Conservation (phyloP, 2,329 filamentous ascomycete species). For the Trichoderma citrinoviride region DNA sequence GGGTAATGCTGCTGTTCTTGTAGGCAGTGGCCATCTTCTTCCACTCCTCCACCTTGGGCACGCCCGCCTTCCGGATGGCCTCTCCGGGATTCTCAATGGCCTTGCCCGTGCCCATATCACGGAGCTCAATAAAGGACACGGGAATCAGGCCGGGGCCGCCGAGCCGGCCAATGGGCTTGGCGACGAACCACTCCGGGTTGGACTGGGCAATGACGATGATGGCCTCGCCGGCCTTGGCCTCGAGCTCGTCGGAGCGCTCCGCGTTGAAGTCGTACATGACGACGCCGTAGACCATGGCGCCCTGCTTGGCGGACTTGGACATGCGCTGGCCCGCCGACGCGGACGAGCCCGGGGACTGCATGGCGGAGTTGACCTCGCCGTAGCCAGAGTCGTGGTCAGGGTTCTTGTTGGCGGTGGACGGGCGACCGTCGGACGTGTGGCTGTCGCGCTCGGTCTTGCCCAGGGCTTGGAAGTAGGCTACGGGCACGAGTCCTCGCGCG, state of each 20-base stretch:
- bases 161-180: slow-evolving; percentile 96
- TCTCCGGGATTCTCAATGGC: slow-evolving; percentile 79
- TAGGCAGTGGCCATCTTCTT: slow-evolving; percentile 99
- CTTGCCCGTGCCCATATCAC: slow-evolving; percentile 86
- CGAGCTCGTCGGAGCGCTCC: slow-evolving; percentile 91
- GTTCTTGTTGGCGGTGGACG: slow-evolving; percentile 51
- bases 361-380: slow-evolving; percentile 32
- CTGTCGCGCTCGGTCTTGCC: slow-evolving; percentile 92
- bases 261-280: slow-evolving; percentile 97
- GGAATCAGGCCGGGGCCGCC: slow-evolving; percentile 94
- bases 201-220: slow-evolving; percentile 99
- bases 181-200: slow-evolving; percentile 98
- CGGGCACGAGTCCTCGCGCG: slow-evolving; percentile 87
- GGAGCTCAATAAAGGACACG: slow-evolving; percentile 93
- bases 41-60: slow-evolving; percentile 96
- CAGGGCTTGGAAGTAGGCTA: slow-evolving; percentile 87
- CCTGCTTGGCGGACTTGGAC: slow-evolving; percentile 55
- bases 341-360: slow-evolving; percentile 20
- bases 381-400: slow-evolving; percentile 91
- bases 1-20: slow-evolving; percentile 96
- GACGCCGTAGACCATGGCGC: slow-evolving; percentile 92
- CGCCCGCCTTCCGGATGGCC: slow-evolving; percentile 82
- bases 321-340: slow-evolving; percentile 43
- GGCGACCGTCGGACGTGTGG: slow-evolving; percentile 61
- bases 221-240: slow-evolving; percentile 90